These are phyloP conservation scores for Coniochaeta sp. DNA, from an alignment of 2,329 filamentous ascomycete genomes.

Conservation along the genomic window DNA sequence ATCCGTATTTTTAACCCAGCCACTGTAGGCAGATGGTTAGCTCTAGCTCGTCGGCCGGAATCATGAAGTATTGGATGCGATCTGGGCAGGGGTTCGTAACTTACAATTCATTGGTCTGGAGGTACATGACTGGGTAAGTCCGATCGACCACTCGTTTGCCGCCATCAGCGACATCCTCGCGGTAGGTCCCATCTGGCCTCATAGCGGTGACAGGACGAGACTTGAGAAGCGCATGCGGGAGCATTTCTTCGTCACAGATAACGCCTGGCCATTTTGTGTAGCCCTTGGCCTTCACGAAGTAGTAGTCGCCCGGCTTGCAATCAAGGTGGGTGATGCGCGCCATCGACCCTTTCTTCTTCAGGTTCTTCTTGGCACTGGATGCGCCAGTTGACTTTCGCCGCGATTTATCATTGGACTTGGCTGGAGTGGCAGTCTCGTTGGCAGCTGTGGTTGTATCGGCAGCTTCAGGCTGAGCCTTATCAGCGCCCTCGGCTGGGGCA, in stretches of 20 bases:
- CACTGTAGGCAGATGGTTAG: constrained; percentile 42
- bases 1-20: constrained; percentile 83
- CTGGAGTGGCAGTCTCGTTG: constrained; percentile 22
- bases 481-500: constrained; percentile 12
- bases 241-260: constrained; percentile 90
- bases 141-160: constrained; percentile 80
- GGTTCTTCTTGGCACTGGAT: constrained; percentile 68
- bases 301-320: constrained; percentile 85
- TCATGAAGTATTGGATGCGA: background rate
- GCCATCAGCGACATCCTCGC: constrained; percentile 79
- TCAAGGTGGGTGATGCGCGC: constrained; percentile 64
- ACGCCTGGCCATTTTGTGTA: constrained; percentile 93
- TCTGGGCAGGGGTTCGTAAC: constrained; percentile 27
- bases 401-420: constrained; percentile 41
- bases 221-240: constrained; percentile 70
- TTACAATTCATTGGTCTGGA: constrained; percentile 95
- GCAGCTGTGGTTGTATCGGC: constrained; percentile 18
- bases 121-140: constrained; percentile 91
- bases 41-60: background rate
- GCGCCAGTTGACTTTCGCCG: constrained; percentile 68
- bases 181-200: constrained; percentile 76
- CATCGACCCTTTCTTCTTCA: constrained; percentile 79
- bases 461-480: background rate
- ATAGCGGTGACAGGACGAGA: constrained; percentile 78
- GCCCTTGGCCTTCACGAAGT: constrained; percentile 87